phyloP scores from a whole-genome alignment of 1,284 basidiomycete genomes.

The Microbotryum saponariae region DNA sequence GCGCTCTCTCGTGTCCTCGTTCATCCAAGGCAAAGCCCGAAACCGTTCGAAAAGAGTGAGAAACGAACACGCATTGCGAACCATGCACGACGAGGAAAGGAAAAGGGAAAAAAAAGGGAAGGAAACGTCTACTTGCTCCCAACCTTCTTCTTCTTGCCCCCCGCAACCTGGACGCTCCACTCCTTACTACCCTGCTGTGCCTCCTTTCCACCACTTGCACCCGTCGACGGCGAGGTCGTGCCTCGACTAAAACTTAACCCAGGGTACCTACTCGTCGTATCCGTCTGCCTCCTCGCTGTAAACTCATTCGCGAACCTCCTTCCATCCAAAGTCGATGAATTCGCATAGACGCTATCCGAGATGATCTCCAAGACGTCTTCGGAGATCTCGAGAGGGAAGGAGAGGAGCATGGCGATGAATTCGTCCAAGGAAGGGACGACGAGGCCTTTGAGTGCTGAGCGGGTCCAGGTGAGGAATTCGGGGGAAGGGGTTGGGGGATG shows the following conservation, averaged over 20 bases:
- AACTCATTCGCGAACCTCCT: constrained; percentile 58
- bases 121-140: constrained; percentile 12
- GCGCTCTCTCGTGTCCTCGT: no score
- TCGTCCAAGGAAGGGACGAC: constrained; percentile 63
- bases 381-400: constrained; percentile 82
- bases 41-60: no score
- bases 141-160: constrained; percentile 32
- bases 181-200: constrained; percentile 22
- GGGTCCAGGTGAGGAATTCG: constrained; percentile 89
- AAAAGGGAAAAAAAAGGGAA: no score
- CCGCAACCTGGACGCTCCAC: constrained; percentile 34
- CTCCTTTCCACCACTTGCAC: constrained; percentile 27
- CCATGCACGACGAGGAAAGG: no score
- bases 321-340: constrained; percentile 88
- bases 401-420: constrained; percentile 70
- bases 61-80: no score
- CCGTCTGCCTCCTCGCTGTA: constrained; percentile 31
- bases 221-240: constrained; percentile 6
- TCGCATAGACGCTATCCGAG: constrained; percentile 76
- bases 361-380: constrained; percentile 70
- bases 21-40: no score
- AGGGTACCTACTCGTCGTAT: constrained; percentile 30
- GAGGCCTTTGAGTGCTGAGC: constrained; percentile 77
- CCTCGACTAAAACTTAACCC: constrained; percentile 6
- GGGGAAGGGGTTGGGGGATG: constrained; percentile 46